Base-by-base conservation (phyloP, 2,329 filamentous ascomycete species). In the Tolypocladium cylindrosporum region DNA sequence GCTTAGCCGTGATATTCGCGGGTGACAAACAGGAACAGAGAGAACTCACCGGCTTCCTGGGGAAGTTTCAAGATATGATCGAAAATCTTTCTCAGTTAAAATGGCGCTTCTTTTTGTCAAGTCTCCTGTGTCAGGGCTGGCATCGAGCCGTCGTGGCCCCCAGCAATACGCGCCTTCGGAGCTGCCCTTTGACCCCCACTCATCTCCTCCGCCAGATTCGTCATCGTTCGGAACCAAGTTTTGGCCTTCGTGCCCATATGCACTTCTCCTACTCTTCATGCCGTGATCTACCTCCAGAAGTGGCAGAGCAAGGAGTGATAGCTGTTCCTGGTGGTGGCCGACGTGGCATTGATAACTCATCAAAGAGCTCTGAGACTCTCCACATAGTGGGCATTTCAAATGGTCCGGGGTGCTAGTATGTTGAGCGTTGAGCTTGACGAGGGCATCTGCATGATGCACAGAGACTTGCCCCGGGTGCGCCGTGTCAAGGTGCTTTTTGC, bases 331-430 rank as follows among this genome's bases (percentile, higher is more conserved):
- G 58, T 69, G 68, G 1, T 59, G 61, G 4, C 66, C 65, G 2
- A 69, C 63, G 43, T 70, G 66, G 3, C 60, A 61, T 21, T 65
- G 43, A 54, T 69, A 69, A 10, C 60, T 24, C 24, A 57, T 61
- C 13, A 61, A 16, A 0, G 62, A 65, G 0, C 52, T 48, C 11
- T 64, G 14, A 0, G 14, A 13, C 31, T 60, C 40, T 1, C 42
- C 53, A 24, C 66, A 68, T 1, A 69, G 11, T 4, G 58, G 65
- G 21, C 65, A 9, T 4, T 34, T 7, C 58, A 14, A 0, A 54
- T 54, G 16, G 53, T 52, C 16, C 4, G 27, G 9, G 10, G n/a
- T 19, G 7, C 11, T 36, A 8, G n/a, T 9, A 19, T 3, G 31
- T n/a, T 52, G 50, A n/a, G 50, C 31, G 10, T 36, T 9, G 24